phyloP scores from a whole-genome alignment of 148 eudicot genomes.

The Rhododendron williamsianum region DNA sequence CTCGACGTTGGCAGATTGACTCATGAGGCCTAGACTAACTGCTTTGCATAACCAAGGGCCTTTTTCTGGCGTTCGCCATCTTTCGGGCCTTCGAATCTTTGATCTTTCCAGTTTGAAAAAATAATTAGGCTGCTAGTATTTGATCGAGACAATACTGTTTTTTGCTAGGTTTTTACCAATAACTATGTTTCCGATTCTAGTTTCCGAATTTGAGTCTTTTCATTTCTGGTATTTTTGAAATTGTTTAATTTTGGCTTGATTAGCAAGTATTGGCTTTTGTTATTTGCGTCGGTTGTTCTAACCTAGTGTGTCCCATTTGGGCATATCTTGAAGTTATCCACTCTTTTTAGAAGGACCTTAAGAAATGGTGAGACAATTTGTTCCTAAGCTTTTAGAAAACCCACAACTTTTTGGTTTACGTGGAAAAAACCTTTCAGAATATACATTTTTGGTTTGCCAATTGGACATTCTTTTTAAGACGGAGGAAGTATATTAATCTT shows the following conservation, averaged over 20 bases:
- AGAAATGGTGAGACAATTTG: background rate
- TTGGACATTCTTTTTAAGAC: too few species aligned
- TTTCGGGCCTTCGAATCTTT: background rate
- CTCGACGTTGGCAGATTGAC: background rate
- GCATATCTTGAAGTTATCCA: background rate
- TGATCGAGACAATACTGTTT: background rate
- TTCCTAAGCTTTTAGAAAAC: too few species aligned
- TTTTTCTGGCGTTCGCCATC: background rate
- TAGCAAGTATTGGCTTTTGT: background rate
- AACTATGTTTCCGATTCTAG: background rate
- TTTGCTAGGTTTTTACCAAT: background rate
- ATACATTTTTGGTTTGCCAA: too few species aligned
- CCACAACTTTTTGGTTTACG: too few species aligned
- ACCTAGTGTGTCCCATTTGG: background rate
- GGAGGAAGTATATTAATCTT: too few species aligned
- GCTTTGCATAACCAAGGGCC: background rate
- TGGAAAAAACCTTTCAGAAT: too few species aligned
- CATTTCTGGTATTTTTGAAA: background rate
- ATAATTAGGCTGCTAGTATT: background rate
- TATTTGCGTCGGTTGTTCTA: background rate
- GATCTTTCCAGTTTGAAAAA: background rate
- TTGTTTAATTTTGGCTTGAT: background rate
- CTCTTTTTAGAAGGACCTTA: background rate
- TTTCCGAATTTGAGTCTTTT: background rate
- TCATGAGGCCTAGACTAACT: background rate